These are phyloP conservation scores for Plasmodium sp. DNA, from an alignment of 169 alveolate species.

Conservation along the genomic window DNA sequence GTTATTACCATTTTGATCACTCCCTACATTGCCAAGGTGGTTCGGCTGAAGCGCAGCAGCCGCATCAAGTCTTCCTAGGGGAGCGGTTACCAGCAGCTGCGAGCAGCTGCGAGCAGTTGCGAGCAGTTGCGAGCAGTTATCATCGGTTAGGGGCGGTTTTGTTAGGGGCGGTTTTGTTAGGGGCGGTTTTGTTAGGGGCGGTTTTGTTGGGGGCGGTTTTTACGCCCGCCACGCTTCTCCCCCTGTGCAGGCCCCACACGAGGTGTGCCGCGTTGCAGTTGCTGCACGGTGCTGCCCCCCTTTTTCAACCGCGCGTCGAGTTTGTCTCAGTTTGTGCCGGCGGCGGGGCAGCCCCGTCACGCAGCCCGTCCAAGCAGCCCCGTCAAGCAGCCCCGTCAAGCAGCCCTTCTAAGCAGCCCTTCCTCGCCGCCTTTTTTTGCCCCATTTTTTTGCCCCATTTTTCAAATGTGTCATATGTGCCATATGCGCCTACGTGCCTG, in stretches of 20 bases:
- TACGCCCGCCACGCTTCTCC: neutral
- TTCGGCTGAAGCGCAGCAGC: constrained; percentile 21
- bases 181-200: too few species aligned
- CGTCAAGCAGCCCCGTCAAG: neutral
- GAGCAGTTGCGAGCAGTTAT: too few species aligned
- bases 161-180: too few species aligned
- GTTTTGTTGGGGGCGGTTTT: too few species aligned
- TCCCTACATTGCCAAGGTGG: constrained; percentile 57
- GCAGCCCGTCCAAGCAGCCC: neutral
- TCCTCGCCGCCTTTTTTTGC: neutral
- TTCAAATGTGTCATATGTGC: neutral
- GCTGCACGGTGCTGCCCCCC: too few species aligned
- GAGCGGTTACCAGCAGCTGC: too few species aligned
- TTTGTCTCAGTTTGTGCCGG: neutral
- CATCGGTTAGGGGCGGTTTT: too few species aligned
- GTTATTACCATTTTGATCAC: constrained; percentile 51
- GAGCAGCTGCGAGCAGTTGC: too few species aligned
- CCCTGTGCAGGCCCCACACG: neutral
- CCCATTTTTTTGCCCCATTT: neutral
- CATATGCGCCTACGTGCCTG: neutral
- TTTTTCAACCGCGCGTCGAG: neutral
- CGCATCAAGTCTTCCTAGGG: neutral
- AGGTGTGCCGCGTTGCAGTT: neutral
- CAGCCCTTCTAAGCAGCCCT: neutral
- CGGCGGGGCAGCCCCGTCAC: neutral